phyloP scores from a whole-genome alignment of 768 basidiomycete genomes.

The Cystobasidium tubakii region DNA sequence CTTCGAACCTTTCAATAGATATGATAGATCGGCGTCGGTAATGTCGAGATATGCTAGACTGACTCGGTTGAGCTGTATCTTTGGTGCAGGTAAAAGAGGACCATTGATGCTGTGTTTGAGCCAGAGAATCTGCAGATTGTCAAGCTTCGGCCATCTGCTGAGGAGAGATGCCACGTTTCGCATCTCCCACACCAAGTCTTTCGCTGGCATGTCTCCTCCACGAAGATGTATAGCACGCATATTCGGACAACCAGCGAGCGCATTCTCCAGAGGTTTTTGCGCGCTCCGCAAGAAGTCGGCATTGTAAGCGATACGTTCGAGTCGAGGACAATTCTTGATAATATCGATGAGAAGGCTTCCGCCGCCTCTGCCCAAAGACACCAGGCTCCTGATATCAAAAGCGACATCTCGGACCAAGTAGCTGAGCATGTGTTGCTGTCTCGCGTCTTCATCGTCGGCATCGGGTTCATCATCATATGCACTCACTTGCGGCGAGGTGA shows the following conservation, averaged over 20 bases:
- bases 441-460: constrained; percentile 25
- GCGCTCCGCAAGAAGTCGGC: not conserved
- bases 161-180: not conserved
- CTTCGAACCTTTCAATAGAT: not conserved
- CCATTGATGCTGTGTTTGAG: constrained; percentile 32
- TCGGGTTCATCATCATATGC: constrained; percentile 30
- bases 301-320: constrained; percentile 10
- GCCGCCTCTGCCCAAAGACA: constrained; percentile 24
- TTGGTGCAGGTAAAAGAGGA: constrained; percentile 40
- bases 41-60: constrained; percentile 40
- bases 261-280: not conserved
- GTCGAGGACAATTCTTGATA: constrained; percentile 20
- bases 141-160: constrained; percentile 8
- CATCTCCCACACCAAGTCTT: constrained; percentile 30
- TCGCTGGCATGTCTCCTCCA: constrained; percentile 8
- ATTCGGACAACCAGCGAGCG: not conserved
- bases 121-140: constrained; percentile 15
- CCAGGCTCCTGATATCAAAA: not conserved
- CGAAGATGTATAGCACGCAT: constrained; percentile 30
- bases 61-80: constrained; percentile 45
- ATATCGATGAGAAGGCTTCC: constrained; percentile 8
- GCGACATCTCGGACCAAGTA: not conserved
- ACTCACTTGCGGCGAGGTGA: constrained; percentile 1
- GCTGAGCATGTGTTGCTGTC: not conserved
- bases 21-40: constrained; percentile 9